These are phyloP conservation scores for Wickerhamiella domercqiae DNA, from an alignment of 805 yeast genomes.

Conservation along the genomic window DNA sequence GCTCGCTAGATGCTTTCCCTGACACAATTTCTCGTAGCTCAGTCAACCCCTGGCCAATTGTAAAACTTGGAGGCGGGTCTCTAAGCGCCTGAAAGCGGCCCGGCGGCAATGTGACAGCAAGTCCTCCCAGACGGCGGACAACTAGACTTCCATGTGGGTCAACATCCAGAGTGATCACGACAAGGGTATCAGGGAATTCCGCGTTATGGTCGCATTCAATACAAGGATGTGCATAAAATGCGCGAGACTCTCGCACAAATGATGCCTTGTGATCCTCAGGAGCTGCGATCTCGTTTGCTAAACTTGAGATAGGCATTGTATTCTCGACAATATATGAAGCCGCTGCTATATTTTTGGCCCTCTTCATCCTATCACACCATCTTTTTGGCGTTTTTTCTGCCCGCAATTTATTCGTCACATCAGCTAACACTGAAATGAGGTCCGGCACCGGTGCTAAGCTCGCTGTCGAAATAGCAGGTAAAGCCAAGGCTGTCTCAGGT, in stretches of 20 bases:
- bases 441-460: too few species aligned
- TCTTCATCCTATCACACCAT: background rate
- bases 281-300: background rate
- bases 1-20: conserved; percentile 1
- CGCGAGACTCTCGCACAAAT: conserved; percentile 1
- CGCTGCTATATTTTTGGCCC: background rate
- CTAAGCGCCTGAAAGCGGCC: background rate
- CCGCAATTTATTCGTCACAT: background rate
- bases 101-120: conserved; percentile 1
- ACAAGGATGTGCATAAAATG: background rate
- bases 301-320: too few species aligned
- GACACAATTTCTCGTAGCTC: background rate
- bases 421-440: too few species aligned
- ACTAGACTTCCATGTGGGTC: background rate
- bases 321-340: background rate
- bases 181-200: background rate
- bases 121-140: background rate
- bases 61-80: background rate
- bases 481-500: background rate
- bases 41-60: background rate
- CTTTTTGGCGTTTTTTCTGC: background rate
- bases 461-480: too few species aligned
- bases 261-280: conserved; percentile 1
- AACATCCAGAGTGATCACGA: conserved; percentile 2
- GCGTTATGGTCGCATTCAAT: background rate